Conservation (phyloP, 805 yeast species). For the Yarrowia bubula region DNA sequence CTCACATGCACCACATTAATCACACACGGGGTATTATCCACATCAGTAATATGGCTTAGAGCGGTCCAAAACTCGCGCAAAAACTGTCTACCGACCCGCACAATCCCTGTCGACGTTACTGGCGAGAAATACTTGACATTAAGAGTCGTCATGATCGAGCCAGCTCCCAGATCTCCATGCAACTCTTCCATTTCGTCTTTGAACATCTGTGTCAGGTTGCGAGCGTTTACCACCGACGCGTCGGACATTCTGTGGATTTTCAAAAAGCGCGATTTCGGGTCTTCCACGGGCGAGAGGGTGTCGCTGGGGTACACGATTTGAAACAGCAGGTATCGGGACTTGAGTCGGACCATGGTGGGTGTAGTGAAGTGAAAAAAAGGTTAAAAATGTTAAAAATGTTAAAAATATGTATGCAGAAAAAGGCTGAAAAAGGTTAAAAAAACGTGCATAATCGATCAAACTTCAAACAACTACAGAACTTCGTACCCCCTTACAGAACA, state of each 20-base stretch:
- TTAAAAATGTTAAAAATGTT: background rate
- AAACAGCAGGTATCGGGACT: constrained; percentile 79
- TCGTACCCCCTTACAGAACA: no score
- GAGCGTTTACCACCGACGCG: constrained; percentile 44
- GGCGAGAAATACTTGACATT: constrained; percentile 77
- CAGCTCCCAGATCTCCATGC: constrained; percentile 79
- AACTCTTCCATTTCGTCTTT: constrained; percentile 55
- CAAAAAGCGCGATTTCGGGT: constrained; percentile 19
- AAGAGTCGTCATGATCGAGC: constrained; percentile 57
- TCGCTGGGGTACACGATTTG: constrained; percentile 68
- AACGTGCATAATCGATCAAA: background rate
- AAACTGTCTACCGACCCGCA: constrained; percentile 70
- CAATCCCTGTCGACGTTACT: constrained; percentile 77
- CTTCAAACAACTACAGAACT: no score
- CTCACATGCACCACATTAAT: constrained; percentile 67
- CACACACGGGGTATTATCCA: constrained; percentile 52
- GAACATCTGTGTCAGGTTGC: constrained; percentile 52
- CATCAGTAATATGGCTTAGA: constrained; percentile 44
- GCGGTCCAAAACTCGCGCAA: constrained; percentile 65
- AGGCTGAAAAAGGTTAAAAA: background rate
- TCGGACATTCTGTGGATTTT: constrained; percentile 33
- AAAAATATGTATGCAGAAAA: background rate
- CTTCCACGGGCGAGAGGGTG: constrained; percentile 30
- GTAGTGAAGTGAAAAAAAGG: background rate
- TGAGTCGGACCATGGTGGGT: constrained; percentile 79